phyloP scores from a whole-genome alignment of 2,329 filamentous ascomycete species.

The Talaromyces amestolkiae region DNA sequence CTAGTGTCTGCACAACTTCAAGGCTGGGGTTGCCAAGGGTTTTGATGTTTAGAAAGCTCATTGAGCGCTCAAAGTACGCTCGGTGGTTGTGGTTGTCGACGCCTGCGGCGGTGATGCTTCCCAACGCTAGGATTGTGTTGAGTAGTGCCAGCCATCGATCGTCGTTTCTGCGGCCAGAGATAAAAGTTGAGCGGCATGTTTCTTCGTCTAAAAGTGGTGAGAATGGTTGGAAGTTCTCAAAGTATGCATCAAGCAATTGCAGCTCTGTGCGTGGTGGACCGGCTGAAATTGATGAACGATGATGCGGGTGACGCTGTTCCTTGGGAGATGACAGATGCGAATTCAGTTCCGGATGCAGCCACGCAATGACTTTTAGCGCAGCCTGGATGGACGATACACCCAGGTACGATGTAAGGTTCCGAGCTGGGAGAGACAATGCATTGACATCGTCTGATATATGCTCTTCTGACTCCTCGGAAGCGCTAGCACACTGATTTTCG shows the following conservation, averaged over 20 bases:
- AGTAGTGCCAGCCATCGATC: conserved; percentile 68
- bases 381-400: conserved; percentile 74
- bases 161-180: conserved; percentile 58
- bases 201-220: conserved; percentile 72
- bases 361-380: conserved; percentile 67
- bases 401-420: conserved; percentile 64
- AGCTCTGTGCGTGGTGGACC: background rate
- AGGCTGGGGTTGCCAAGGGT: conserved; percentile 68
- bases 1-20: conserved; percentile 70
- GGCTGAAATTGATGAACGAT: background rate
- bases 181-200: conserved; percentile 64
- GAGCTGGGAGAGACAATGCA: conserved; percentile 61
- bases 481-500: conserved; percentile 43
- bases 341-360: conserved; percentile 49
- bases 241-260: conserved; percentile 71
- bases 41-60: conserved; percentile 65
- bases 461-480: conserved; percentile 52
- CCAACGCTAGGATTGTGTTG: conserved; percentile 75
- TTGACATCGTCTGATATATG: conserved; percentile 69
- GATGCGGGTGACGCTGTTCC: background rate
- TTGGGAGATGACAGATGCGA: conserved; percentile 5
- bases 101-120: conserved; percentile 67
- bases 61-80: conserved; percentile 67
- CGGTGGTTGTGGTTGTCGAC: conserved; percentile 63
- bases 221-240: conserved; percentile 69